Conservation (phyloP, 2,329 filamentous ascomycete genomes). For the Venturia oleaginea region DNA sequence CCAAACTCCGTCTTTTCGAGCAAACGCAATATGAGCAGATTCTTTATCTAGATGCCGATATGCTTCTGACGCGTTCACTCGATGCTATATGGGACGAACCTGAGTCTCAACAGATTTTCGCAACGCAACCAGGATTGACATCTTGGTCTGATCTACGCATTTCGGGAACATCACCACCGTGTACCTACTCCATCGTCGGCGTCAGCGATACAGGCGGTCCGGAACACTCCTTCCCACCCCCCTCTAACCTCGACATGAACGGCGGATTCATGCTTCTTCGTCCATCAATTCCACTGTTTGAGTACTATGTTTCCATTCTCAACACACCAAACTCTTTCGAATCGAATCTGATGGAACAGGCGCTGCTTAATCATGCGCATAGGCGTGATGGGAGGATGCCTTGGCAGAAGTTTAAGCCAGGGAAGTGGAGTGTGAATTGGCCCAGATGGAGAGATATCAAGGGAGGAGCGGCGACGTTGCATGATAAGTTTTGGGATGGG, state of each 20-base stretch:
- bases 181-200: constrained; percentile 8
- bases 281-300: constrained; percentile 5
- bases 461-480: constrained; percentile 8
- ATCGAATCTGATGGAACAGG: constrained; percentile 11
- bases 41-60: constrained; percentile 14
- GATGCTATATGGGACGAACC: constrained; percentile 13
- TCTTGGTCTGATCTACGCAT: not conserved
- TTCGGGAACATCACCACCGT: not conserved
- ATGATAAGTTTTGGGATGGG: constrained; percentile 15
- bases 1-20: constrained; percentile 14
- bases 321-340: constrained; percentile 9
- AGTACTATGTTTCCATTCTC: constrained; percentile 11
- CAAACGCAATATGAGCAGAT: constrained; percentile 13
- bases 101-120: not conserved
- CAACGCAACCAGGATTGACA: not conserved
- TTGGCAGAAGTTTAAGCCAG: constrained; percentile 1
- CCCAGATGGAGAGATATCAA: constrained; percentile 6
- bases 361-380: constrained; percentile 14
- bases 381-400: constrained; percentile 11
- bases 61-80: constrained; percentile 12
- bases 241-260: not conserved
- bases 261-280: constrained; percentile 13
- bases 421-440: constrained; percentile 13
- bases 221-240: not conserved
- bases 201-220: constrained; percentile 4